Evolutionary conservation across 208 protist species (phyloP), one percentile per base, ranked within the genome.

Genomic region (Leishmania tropica): DNA sequence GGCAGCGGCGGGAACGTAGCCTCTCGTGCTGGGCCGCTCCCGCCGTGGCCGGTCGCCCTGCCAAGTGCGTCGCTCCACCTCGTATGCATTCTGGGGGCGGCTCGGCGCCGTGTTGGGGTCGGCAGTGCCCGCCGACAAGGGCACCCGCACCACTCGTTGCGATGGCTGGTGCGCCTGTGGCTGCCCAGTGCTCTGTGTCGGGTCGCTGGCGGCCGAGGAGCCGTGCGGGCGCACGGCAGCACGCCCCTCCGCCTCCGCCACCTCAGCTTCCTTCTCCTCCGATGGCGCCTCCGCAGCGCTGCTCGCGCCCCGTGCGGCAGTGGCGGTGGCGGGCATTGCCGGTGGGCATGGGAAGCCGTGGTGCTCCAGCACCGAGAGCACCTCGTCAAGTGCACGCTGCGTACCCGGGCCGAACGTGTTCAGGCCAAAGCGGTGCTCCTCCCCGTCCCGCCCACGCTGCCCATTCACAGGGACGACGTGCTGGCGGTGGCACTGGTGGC

Each of bases 401-500:
- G 84, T 80, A 31, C 79, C 85, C 15, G 53, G n/a, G 53, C 85
- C 82, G 21, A 88, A 84, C 13, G 54, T 73, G 53, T 81, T 53
- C 47, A 88, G 76, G 35, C 78, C 56, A 51, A 67, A 81, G 71
- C 77, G 45, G 42, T 76, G 48, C 17, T 86, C 82, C 75, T 86
- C 83, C 53, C 72, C 67, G 28, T 86, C 83, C 45, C 78, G 58
- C 19, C 77, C 75, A 31, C 67, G 83, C 62, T 71, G 62, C 24
- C 83, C 83, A n/a, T 72, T 76, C 65, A 83, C 83, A 31, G 78
- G 78, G 37, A 85, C 76, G 21, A 82, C 68, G 62, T 90, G 87
- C 28, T 76, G 79, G 24, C 78, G 75, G 70, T 81, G 81, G 70
- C 87, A 90, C 72, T 88, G 85, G 47, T 86, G 87, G 17, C 87